These are phyloP conservation scores for Bruguiera hainesii DNA, from an alignment of 441 rosid genomes.

Conservation along the genomic window DNA sequence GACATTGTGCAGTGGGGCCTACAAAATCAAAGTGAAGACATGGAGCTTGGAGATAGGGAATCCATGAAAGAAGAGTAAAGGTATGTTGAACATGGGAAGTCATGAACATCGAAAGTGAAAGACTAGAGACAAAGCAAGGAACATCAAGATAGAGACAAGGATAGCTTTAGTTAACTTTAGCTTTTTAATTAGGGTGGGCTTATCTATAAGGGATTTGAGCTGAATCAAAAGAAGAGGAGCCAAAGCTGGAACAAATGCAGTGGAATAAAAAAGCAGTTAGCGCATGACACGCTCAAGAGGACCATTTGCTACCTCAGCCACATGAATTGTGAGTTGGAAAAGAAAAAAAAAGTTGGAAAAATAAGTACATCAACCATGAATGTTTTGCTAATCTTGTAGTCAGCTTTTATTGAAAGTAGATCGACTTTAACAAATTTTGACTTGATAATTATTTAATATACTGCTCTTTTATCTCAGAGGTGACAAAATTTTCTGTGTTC, in stretches of 20 bases:
- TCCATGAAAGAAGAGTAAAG: constrained; percentile 29
- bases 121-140: constrained; percentile 50
- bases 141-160: constrained; percentile 35
- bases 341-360: background rate
- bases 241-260: constrained; percentile 27
- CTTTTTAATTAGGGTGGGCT: constrained; percentile 20
- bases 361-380: background rate
- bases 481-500: too few species aligned
- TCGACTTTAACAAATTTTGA: too few species aligned
- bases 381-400: too few species aligned
- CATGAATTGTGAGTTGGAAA: background rate
- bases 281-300: too few species aligned
- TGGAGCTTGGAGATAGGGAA: constrained; percentile 28
- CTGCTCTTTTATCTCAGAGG: too few species aligned
- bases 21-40: constrained; percentile 35
- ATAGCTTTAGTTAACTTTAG: constrained; percentile 40
- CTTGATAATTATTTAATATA: too few species aligned
- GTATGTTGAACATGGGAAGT: constrained; percentile 11
- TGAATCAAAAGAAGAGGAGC: constrained; percentile 37
- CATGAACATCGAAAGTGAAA: constrained; percentile 34
- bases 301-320: too few species aligned
- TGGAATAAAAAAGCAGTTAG: constrained; percentile 25
- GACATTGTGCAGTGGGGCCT: constrained; percentile 24
- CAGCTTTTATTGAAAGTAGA: too few species aligned
- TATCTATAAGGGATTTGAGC: constrained; percentile 22